Evolutionary conservation across 805 yeast genomes (phyloP).

Genomic region (Candida yuanshanica): DNA sequence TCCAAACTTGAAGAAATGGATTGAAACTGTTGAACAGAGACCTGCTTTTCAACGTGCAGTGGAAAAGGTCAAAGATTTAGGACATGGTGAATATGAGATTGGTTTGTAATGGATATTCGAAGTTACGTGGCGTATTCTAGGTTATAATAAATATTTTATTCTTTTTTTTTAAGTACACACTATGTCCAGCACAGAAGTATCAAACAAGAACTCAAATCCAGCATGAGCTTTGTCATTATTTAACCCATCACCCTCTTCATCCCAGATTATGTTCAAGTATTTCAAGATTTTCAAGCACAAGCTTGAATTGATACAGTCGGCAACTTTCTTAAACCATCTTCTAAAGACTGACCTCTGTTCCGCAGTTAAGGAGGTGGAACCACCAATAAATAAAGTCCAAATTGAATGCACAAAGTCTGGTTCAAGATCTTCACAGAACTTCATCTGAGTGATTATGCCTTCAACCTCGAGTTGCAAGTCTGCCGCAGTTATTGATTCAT

Average conservation of each 20-base stretch:
- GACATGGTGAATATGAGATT: constrained; percentile 1
- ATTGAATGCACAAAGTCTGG: constrained; percentile 11
- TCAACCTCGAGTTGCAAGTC: constrained; percentile 12
- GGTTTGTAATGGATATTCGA: no score
- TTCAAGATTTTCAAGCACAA: constrained; percentile 18
- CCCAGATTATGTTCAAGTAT: constrained; percentile 21
- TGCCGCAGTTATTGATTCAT: constrained; percentile 8
- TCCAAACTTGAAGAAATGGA: constrained; percentile 25
- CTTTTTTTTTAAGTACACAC: neutral
- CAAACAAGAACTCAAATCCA: constrained; percentile 23
- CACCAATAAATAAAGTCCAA: constrained; percentile 23
- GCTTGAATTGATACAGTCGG: constrained; percentile 14
- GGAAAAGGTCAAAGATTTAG: constrained; percentile 32
- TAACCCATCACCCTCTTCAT: constrained; percentile 8
- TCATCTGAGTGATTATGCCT: constrained; percentile 9
- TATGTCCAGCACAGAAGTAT: constrained; percentile 21
- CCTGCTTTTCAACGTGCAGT: constrained; percentile 30
- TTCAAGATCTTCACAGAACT: constrained; percentile 6
- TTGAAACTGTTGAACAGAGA: constrained; percentile 17
- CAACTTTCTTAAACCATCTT: constrained; percentile 10
- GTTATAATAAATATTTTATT: no score
- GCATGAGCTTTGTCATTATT: constrained; percentile 3
- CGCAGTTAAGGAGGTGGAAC: constrained; percentile 11
- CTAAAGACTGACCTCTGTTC: constrained; percentile 12
- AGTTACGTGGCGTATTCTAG: no score